Conservation (phyloP, 2,329 filamentous ascomycete species). For the Diaporthe vaccinii region DNA sequence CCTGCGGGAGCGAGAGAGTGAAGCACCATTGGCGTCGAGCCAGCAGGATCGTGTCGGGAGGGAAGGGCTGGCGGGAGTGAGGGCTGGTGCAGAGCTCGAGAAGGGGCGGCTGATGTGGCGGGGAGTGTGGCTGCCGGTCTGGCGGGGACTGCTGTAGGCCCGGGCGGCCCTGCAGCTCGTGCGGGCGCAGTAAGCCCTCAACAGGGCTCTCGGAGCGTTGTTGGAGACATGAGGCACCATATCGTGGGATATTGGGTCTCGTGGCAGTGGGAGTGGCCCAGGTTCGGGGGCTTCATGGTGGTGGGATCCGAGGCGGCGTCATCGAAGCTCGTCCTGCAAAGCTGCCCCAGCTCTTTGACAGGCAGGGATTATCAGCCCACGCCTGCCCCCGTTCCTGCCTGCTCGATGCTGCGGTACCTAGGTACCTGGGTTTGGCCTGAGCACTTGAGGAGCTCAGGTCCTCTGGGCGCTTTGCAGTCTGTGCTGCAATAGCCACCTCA, state of each 20-base stretch:
- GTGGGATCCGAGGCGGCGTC: background rate
- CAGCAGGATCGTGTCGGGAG: background rate
- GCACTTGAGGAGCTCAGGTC: background rate
- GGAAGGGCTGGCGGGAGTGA: background rate
- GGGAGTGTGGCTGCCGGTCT: background rate
- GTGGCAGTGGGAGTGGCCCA: background rate
- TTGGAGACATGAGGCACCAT: slow-evolving; percentile 38
- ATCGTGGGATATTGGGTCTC: slow-evolving; percentile 6
- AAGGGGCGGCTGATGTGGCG: background rate
- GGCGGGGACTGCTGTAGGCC: background rate
- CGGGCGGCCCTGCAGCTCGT: background rate
- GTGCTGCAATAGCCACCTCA: background rate
- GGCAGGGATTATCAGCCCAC: slow-evolving; percentile 25
- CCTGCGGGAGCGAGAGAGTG: background rate
- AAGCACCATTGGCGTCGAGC: background rate
- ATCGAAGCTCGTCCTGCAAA: slow-evolving; percentile 23
- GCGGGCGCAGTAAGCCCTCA: slow-evolving; percentile 2
- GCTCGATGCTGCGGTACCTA: background rate
- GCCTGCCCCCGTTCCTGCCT: background rate
- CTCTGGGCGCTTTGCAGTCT: background rate
- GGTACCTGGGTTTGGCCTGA: background rate
- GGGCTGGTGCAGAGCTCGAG: slow-evolving; percentile 18
- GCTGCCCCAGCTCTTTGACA: slow-evolving; percentile 1
- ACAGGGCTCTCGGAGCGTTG: slow-evolving; percentile 34
- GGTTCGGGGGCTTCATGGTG: background rate